Evolutionary conservation across 2,329 filamentous ascomycete species (phyloP), one percentile per base, ranked within the genome.

Genomic region (Dactylonectria estremocensis): DNA sequence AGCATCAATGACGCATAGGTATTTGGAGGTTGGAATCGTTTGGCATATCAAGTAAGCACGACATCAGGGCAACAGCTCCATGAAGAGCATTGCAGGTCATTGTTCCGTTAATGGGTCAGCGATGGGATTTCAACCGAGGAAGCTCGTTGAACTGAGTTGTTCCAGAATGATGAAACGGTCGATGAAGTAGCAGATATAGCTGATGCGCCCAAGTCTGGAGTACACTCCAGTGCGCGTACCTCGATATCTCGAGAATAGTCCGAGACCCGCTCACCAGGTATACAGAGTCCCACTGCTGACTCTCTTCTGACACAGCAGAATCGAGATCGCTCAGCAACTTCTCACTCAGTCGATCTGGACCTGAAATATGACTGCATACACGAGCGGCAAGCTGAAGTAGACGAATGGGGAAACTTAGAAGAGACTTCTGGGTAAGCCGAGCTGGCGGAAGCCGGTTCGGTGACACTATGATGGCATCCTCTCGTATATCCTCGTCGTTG

Each of bases 161-260:
- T 22, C 49, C 48, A 3, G 62, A 64, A 16, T 57, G 28, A 5
- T 68, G 60, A 10, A 69, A 72, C 13, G 70, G 70, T 0, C 69
- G 67, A 50, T 73, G 69, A 2, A 73, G 49, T 9, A 73, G 65
- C 11, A 73, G 61, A 31, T 73, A 72, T 1, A 73, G 65, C 45
- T 73, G 71, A 13, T 73, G 69, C 1, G 71, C 71, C 28, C 67
- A 71, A 2, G 63, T 67, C 49, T 73, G 67, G 1, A 73, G 28
- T 5, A 71, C 48, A 31, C 69, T 69, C 71, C 69, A 71, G 35
- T 71, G 59, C 4, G 71, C 69, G 40, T 72, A 72, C 20, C 69
- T 54, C 3, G 67, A 28, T 2, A 60, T 68, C 22, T 72, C 69
- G 1, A 71, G 11, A 31, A 72, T 58, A 18, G 65, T 72, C 3